Conservation (phyloP, 2,329 filamentous ascomycete genomes). For the Aspergillus novofumigatus region DNA sequence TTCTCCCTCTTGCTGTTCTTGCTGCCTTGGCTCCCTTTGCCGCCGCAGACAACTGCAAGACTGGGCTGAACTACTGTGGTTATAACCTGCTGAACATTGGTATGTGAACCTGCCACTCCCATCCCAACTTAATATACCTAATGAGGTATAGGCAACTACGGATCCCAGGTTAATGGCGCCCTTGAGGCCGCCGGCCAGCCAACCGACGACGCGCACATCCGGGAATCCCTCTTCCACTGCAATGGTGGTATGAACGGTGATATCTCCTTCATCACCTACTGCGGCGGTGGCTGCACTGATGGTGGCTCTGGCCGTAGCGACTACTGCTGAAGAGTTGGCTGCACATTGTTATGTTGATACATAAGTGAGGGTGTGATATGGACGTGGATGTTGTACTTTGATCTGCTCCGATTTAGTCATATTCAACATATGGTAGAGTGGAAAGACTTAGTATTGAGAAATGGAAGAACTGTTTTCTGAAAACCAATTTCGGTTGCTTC, state of each 20-base stretch:
- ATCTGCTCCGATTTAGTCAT: neutral
- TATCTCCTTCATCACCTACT: constrained; percentile 5
- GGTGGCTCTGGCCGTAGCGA: constrained; percentile 5
- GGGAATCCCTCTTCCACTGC: constrained; percentile 8
- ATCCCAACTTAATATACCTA: neutral
- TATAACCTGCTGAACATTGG: constrained; percentile 7
- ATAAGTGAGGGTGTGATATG: neutral
- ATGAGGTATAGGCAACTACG: constrained; percentile 5
- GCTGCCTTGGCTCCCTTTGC: constrained; percentile 1
- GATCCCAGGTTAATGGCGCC: constrained; percentile 3
- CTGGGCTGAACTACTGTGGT: constrained; percentile 6
- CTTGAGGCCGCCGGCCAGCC: constrained; percentile 1
- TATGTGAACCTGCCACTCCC: neutral
- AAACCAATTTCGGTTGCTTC: neutral
- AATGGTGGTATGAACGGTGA: constrained; percentile 5
- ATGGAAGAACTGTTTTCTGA: neutral
- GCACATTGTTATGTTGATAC: neutral
- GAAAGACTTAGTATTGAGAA: neutral
- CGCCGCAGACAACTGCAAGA: constrained; percentile 7
- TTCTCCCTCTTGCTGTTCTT: constrained; percentile 1
- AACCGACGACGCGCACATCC: constrained; percentile 1
- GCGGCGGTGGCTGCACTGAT: constrained; percentile 4
- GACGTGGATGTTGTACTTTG: neutral
- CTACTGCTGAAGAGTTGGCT: constrained; percentile 2
- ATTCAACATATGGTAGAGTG: neutral